Evolutionary conservation across 345 rosid genomes (phyloP), one percentile per base, ranked within the genome.

Genomic region (Raphanus sativus): DNA sequence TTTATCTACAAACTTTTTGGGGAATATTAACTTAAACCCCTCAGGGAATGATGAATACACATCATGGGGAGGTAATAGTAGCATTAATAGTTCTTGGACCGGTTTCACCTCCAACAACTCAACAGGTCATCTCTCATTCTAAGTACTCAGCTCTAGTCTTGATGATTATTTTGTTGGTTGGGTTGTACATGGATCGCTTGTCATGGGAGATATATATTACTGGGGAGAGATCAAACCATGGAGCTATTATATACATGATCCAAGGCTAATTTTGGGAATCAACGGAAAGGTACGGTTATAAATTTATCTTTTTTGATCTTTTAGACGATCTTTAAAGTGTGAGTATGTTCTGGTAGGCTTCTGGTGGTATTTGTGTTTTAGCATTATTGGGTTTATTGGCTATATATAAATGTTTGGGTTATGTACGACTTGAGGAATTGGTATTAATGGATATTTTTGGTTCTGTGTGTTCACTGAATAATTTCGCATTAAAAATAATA

Each of bases 101-200:
- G 75, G 82, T 40, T 63, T 79, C 55, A 17, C 24, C 30, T 74
- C 79, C 45, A 74, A 74, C 79, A 80, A 80, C 75, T 74, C 72
- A 32, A 70, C 75, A 69, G 62, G 79, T 30, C 82, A 80, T 69
- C 55, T 62, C 79, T 69, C 78, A 55, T 79, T 73, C 67, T 79
- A 69, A 79, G 75, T 50, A 61, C 60, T 62, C 62, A 42, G 36
- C 7, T 12, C 24, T 42, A n/a, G 69, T 56, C 75, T 78, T 67
- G 74, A 48, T 78, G 74, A 78, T 73, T 78, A 65, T 78, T 78
- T 78, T 78, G 81, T 78, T 78, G 82, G 74, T 73, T 73, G 77
- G 78, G 74, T 61, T 73, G 59, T 73, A 61, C 52, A 73, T 73
- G 50, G 76, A 21, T 58, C 76, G 12, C 36, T 72, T 32, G n/a